A percentile compares a stretch with the other conserved stretches of the same genome.
Evolutionary conservation across 2,329 filamentous ascomycete species (phyloP).

Genomic region (Rhynchosporium secalis): DNA sequence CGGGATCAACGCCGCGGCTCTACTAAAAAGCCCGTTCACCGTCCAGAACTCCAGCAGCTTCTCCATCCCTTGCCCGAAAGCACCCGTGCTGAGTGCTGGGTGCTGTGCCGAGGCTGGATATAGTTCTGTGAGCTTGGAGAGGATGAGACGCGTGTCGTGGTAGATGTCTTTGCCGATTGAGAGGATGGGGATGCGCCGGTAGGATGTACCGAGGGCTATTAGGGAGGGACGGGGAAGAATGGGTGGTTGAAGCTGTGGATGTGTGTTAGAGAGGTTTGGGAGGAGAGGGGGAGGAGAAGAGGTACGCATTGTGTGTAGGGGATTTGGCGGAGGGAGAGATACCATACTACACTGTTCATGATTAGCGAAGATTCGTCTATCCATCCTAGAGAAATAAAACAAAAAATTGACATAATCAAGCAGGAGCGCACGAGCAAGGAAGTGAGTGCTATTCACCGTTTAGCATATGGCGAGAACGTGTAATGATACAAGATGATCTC

Average conservation of each 20-base stretch:
- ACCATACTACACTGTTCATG: slow-evolving; percentile 55
- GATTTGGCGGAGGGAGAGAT: slow-evolving; percentile 65
- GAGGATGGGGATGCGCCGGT: slow-evolving; percentile 70
- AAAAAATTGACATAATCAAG: neutral
- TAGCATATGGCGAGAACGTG: slow-evolving; percentile 62
- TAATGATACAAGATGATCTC: slow-evolving; percentile 64
- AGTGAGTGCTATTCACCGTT: slow-evolving; percentile 41
- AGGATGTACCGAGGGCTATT: slow-evolving; percentile 58
- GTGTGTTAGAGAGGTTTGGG: slow-evolving; percentile 11
- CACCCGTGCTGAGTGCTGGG: slow-evolving; percentile 41
- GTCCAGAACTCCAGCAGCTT: slow-evolving; percentile 57
- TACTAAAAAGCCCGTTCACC: slow-evolving; percentile 57
- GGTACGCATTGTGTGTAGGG: slow-evolving; percentile 67
- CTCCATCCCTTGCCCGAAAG: slow-evolving; percentile 45
- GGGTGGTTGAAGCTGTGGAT: slow-evolving; percentile 59
- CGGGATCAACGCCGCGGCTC: slow-evolving; percentile 57
- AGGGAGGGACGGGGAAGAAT: slow-evolving; percentile 68
- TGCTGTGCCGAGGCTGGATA: slow-evolving; percentile 47
- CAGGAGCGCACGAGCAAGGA: neutral
- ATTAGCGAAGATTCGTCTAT: neutral
- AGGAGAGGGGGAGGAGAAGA: slow-evolving; percentile 25
- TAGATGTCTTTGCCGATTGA: slow-evolving; percentile 68
- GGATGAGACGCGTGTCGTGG: slow-evolving; percentile 67
- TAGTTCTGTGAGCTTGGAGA: slow-evolving; percentile 60
- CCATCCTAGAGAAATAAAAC: neutral